Evolutionary conservation across 257 asterid genomes (phyloP).

Genomic region (Anisodus acutangulus): DNA sequence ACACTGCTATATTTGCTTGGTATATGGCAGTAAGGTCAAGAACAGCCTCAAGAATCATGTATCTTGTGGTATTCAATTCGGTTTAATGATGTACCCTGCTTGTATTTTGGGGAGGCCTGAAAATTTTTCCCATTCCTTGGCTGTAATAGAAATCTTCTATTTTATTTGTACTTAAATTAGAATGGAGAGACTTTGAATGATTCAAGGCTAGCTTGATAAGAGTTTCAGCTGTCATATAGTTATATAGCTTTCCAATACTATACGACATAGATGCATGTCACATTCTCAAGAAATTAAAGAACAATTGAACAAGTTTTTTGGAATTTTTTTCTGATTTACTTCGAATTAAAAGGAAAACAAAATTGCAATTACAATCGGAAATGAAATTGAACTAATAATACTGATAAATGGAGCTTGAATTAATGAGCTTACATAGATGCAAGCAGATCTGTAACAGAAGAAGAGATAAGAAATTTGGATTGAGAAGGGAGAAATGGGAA

Average conservation of each 20-base stretch:
- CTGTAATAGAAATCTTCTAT: constrained; percentile 38
- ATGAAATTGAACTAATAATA: too few relatives aligned
- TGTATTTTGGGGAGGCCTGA: constrained; percentile 38
- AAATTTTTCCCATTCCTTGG: constrained; percentile 41
- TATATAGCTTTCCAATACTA: constrained; percentile 15
- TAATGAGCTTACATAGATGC: too few relatives aligned
- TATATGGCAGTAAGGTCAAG: constrained; percentile 21
- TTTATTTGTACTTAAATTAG: constrained; percentile 40
- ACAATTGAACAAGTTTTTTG: too few relatives aligned
- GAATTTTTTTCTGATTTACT: too few relatives aligned
- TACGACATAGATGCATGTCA: constrained; percentile 17
- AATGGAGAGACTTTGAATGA: constrained; percentile 41
- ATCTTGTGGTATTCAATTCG: constrained; percentile 19
- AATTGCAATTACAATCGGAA: too few relatives aligned
- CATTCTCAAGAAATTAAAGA: too few relatives aligned
- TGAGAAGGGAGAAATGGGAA: too few relatives aligned
- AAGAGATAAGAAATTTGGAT: neutral
- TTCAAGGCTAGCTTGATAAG: constrained; percentile 34
- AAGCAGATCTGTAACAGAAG: too few relatives aligned
- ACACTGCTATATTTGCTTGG: constrained; percentile 22
- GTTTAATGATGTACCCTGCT: constrained; percentile 41
- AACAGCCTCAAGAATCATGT: constrained; percentile 31
- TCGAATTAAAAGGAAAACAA: too few relatives aligned
- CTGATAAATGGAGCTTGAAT: too few relatives aligned
- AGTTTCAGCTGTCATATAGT: constrained; percentile 35